Base-by-base conservation (phyloP, 805 yeast species). In the Suhomyces kilbournensis region DNA sequence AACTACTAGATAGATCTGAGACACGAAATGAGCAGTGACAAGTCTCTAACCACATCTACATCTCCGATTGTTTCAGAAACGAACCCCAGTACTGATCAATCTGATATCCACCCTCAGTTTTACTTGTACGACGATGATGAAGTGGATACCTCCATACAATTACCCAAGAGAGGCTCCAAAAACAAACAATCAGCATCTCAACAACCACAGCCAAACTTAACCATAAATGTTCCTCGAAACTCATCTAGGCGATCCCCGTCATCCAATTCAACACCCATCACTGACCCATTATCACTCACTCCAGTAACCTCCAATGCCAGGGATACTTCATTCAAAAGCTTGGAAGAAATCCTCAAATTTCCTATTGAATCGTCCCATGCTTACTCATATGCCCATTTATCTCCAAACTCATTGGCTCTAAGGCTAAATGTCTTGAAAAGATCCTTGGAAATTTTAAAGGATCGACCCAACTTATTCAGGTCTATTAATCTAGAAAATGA, bases 301-400 rank as follows among this genome's bases (percentile, higher is more conserved):
- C 45, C 49, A 42, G 15, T 52, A 32, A 42, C 43, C 7, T 48
- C 48, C 38, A 47, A 49, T 44, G 19, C 51, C 6, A 32, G 44
- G 14, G 49, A 40, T n/a, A 19, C 42, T 3, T 46, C 39, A 35
- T 54, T 54, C 54, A 56, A 56, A 38, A 52, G 50, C 49, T 23
- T 54, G 15, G 56, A 58, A 17, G 78, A 85, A 50, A 74, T 87
- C 17, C 64, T 84, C 39, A 79, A 76, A 55, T 86, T 89, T 62
- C 90, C 93, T 4, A 82, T 84, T 23, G 91, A 87, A 59, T 87
- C 94, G 10, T 82, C 94, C 1, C 92, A 88, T 64, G 87, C 96
- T 1, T 90, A 87, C 63, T 88, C 96, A 0, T 90, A 90, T 65
- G 90, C 94, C 2, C 88, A 87, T 50, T 70, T 89, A 51, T 85